phyloP scores from a whole-genome alignment of 306 rosid species.

The Echinosophora koreensis region DNA sequence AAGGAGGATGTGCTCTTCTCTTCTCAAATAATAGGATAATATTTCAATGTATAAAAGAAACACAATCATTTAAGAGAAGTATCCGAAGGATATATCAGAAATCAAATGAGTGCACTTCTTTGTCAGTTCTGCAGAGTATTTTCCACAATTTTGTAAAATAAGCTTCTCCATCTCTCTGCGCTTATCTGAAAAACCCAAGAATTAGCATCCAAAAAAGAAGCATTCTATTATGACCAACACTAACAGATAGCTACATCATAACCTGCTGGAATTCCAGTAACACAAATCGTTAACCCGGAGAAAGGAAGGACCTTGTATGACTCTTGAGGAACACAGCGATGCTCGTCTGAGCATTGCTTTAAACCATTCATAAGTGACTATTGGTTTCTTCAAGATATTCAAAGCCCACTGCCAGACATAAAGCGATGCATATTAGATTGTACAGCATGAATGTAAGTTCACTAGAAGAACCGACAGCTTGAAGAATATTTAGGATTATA shows the following conservation, averaged over 20 bases:
- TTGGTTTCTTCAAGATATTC: conserved; percentile 89
- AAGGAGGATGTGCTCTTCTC: conserved; percentile 18
- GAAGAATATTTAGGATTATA: conserved; percentile 34
- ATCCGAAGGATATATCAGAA: conserved; percentile 84
- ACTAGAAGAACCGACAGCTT: conserved; percentile 29
- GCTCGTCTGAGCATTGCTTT: conserved; percentile 91
- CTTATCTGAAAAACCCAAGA: conserved; percentile 62
- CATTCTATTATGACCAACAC: conserved; percentile 40
- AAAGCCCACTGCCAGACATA: conserved; percentile 87
- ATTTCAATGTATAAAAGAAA: conserved; percentile 39
- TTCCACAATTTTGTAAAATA: conserved; percentile 84
- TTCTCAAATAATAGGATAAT: conserved; percentile 18
- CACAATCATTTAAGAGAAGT: conserved; percentile 38
- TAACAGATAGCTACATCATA: conserved; percentile 49
- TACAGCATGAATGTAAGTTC: conserved; percentile 24
- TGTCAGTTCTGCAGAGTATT: conserved; percentile 85
- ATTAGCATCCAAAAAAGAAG: conserved; percentile 49
- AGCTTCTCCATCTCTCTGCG: conserved; percentile 80
- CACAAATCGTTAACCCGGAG: conserved; percentile 87
- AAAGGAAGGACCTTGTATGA: conserved; percentile 88
- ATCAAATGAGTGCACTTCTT: conserved; percentile 93
- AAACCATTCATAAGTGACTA: conserved; percentile 86
- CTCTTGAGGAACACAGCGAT: conserved; percentile 91
- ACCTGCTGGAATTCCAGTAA: conserved; percentile 90
- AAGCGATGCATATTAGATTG: conserved; percentile 44